Percentiles rank a stretch among this genome's conserved stretches.
Evolutionary conservation across 345 rosid genomes (phyloP).

Genomic region (Noccaea caerulescens): DNA sequence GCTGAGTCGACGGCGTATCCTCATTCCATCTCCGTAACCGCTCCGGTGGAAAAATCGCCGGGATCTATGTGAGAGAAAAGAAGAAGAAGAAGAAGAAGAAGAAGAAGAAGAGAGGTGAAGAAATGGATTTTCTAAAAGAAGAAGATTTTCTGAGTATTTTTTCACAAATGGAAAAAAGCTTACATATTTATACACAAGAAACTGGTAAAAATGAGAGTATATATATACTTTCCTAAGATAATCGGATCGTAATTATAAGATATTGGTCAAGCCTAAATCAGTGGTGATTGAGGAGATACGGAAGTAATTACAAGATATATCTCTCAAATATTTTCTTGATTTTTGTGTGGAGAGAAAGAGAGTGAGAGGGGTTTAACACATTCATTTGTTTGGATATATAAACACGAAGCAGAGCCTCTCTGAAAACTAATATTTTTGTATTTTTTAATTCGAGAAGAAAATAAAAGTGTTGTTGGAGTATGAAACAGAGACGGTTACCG

Average conservation of each 20-base stretch:
- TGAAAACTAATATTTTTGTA: background rate
- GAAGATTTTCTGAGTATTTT: too few species aligned
- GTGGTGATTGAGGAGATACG: too few species aligned
- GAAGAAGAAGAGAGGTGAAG: slow-evolving; percentile 11
- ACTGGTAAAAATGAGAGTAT: too few species aligned
- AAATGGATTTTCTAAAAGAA: background rate
- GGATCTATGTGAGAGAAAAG: slow-evolving; percentile 31
- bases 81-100: slow-evolving; percentile 6
- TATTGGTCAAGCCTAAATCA: too few species aligned
- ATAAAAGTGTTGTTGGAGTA: slow-evolving; percentile 20
- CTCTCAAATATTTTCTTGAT: too few species aligned
- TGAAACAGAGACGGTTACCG: slow-evolving; percentile 44
- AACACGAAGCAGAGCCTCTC: slow-evolving; percentile 52
- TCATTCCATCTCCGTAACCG: slow-evolving; percentile 54
- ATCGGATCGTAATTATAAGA: too few species aligned
- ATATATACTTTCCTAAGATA: too few species aligned
- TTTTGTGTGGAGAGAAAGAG: slow-evolving; percentile 33
- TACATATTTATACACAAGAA: too few species aligned
- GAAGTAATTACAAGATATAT: too few species aligned
- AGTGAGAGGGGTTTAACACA: slow-evolving; percentile 40
- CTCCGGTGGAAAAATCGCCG: slow-evolving; percentile 16
- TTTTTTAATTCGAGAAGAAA: background rate
- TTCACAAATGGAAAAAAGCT: too few species aligned
- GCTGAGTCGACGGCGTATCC: slow-evolving; percentile 16
- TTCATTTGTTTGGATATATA: slow-evolving; percentile 65